Evolutionary conservation across 495 filamentous ascomycete genomes (phyloP).

Genomic region (Penicillium coprophilum): DNA sequence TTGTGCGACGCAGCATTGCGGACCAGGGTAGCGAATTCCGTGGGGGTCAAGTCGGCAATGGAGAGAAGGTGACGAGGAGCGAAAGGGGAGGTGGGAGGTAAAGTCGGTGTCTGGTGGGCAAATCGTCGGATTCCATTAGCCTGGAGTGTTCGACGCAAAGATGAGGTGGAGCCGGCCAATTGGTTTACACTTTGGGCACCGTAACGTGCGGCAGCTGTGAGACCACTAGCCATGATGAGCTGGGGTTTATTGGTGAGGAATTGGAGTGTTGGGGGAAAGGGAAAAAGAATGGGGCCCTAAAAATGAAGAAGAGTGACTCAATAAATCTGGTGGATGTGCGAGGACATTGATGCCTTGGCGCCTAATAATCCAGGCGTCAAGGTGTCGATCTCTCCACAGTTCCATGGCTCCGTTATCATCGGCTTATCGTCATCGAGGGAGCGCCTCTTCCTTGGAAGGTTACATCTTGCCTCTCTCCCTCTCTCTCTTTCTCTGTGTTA

Average conservation of each 20-base stretch:
- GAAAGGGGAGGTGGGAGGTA: slow-evolving; percentile 47
- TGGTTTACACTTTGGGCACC: slow-evolving; percentile 36
- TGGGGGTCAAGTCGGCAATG: slow-evolving; percentile 76
- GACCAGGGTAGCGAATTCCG: slow-evolving; percentile 78
- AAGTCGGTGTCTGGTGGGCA: slow-evolving; percentile 35
- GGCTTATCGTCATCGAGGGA: slow-evolving; percentile 28
- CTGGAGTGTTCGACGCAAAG: slow-evolving; percentile 35
- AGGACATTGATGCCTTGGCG: slow-evolving; percentile 5
- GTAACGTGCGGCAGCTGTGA: slow-evolving; percentile 57
- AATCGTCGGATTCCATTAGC: slow-evolving; percentile 40
- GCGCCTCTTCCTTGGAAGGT: slow-evolving; percentile 4
- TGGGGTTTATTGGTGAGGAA: slow-evolving; percentile 3
- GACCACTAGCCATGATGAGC: slow-evolving; percentile 36
- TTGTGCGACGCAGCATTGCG: slow-evolving; percentile 78
- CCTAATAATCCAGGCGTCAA: slow-evolving; percentile 12
- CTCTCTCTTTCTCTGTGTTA: neutral
- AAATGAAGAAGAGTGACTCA: slow-evolving; percentile 22
- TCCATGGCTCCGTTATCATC: slow-evolving; percentile 25
- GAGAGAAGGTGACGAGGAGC: slow-evolving; percentile 83
- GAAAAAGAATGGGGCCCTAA: neutral
- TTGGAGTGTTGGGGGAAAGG: slow-evolving; percentile 14
- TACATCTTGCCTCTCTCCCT: slow-evolving; percentile 1
- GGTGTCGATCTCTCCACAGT: slow-evolving; percentile 19
- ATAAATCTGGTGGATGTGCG: slow-evolving; percentile 17
- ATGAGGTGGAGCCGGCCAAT: slow-evolving; percentile 34